These are phyloP conservation scores for Medicago lupulina DNA, from an alignment of 306 rosid genomes.

Conservation along the genomic window DNA sequence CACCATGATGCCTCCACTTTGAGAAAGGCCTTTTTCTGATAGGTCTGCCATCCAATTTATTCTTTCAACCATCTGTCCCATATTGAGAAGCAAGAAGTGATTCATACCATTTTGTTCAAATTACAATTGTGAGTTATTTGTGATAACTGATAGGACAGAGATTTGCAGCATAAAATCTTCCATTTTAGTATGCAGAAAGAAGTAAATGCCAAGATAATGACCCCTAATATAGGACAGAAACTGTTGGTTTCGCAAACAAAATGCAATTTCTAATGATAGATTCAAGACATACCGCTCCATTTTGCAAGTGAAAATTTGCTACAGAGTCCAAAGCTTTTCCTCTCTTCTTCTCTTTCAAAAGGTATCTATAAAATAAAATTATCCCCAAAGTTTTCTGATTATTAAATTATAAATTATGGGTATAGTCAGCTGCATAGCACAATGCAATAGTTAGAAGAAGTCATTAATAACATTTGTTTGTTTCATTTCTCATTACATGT, in stretches of 20 bases:
- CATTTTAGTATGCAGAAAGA: slow-evolving; percentile 15
- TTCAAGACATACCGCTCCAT: slow-evolving; percentile 82
- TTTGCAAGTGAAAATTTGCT: slow-evolving; percentile 96
- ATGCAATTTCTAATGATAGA: slow-evolving; percentile 36
- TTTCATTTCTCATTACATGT: slow-evolving; percentile 34
- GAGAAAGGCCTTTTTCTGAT: slow-evolving; percentile 80
- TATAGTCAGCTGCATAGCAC: background rate
- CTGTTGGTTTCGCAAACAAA: slow-evolving; percentile 34
- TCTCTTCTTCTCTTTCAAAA: slow-evolving; percentile 93
- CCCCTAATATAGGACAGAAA: slow-evolving; percentile 28
- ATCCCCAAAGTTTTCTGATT: slow-evolving; percentile 24
- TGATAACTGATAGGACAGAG: slow-evolving; percentile 20
- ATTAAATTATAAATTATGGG: slow-evolving; percentile 22
- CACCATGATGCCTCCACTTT: slow-evolving; percentile 97
- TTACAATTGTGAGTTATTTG: slow-evolving; percentile 25
- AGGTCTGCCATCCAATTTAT: slow-evolving; percentile 93
- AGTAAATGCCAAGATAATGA: slow-evolving; percentile 30
- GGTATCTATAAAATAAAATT: slow-evolving; percentile 63
- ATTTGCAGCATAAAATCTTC: slow-evolving; percentile 30
- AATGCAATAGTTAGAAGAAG: slow-evolving; percentile 26
- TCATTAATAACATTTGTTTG: slow-evolving; percentile 25
- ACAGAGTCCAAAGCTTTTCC: slow-evolving; percentile 97
- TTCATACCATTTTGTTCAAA: slow-evolving; percentile 30
- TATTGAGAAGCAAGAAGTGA: slow-evolving; percentile 40
- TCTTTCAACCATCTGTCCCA: slow-evolving; percentile 82